Evolutionary conservation across 345 rosid species (phyloP), one percentile per base, ranked within the genome.

Genomic region (Citrus maxima): DNA sequence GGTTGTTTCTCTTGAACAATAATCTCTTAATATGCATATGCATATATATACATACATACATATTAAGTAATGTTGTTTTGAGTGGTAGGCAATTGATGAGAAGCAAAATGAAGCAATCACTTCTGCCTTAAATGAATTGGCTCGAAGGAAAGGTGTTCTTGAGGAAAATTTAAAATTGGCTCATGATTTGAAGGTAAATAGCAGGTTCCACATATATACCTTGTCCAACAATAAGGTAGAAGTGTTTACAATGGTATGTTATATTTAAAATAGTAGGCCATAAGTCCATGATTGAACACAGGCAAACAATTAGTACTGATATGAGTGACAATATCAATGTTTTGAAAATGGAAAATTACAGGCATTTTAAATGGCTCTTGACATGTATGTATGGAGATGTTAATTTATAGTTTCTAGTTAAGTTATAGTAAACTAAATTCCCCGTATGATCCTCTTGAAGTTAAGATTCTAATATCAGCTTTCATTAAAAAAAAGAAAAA

Each of bases 111-210:
- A 96, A 85, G 89, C 91, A 37, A 82, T 92, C 58, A 86, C 89
- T 30, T 89, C 97, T 28, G 94, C 99, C 4, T 85, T 87, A 83
- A 90, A 89, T 83, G 97, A 91, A 77, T 77, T 94, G 81, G 89
- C 86, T 79, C 88, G 70, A 67, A 82, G 99, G 81, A 94, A 94
- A 91, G 93, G 91, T 54, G 93, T 89, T 80, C 92, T 96, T 73
- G 99, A 96, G 80, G 88, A 84, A 79, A 93, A 93, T 77, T 86
- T 91, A 77, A 94, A 91, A 84, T 77, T 94, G 83, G 84, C 87
- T 2, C 90, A 94, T 86, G 97, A 96, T 62, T 85, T 96, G 80
- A 96, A 96, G 98, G 99, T 94, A 75, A 74, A 56, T n/a, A 64
- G 4, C 73, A 32, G 67, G 22, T 67, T 67, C 62, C 35, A 18